Conservation (phyloP, 257 asterid species). For the Handroanthus guayacan region DNA sequence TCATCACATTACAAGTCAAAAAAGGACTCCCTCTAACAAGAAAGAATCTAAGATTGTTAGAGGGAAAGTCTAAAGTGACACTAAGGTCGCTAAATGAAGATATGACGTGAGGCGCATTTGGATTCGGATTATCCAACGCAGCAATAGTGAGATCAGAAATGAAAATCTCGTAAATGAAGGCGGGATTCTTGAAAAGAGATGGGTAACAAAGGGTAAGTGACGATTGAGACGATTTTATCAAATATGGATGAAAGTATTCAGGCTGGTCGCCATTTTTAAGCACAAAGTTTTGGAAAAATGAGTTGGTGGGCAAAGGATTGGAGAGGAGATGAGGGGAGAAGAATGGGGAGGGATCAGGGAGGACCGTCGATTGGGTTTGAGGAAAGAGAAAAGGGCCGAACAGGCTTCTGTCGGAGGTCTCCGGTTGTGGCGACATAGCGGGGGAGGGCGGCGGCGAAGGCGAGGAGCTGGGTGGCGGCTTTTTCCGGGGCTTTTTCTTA, state of each 20-base stretch:
- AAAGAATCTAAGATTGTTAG: constrained; percentile 66
- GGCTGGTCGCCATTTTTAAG: constrained; percentile 91
- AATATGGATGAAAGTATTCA: constrained; percentile 85
- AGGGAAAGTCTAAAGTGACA: constrained; percentile 81
- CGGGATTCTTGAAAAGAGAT: constrained; percentile 57
- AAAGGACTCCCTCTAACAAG: constrained; percentile 92
- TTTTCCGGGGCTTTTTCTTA: constrained; percentile 39
- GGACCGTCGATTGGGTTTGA: constrained; percentile 65
- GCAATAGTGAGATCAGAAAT: constrained; percentile 66
- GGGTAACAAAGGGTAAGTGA: constrained; percentile 75
- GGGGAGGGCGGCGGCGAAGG: constrained; percentile 35
- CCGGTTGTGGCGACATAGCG: constrained; percentile 46
- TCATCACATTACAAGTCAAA: constrained; percentile 63
- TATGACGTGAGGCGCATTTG: constrained; percentile 54
- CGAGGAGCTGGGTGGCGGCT: constrained; percentile 34
- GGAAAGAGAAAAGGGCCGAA: constrained; percentile 78
- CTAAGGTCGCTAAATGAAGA: constrained; percentile 78
- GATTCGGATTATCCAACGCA: constrained; percentile 52
- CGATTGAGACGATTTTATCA: constrained; percentile 64
- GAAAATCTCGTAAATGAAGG: constrained; percentile 70
- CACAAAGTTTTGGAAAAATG: constrained; percentile 84
- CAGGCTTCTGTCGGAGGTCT: constrained; percentile 28
- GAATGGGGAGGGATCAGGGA: constrained; percentile 83
- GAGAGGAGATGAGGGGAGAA: constrained; percentile 73
- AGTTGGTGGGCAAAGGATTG: constrained; percentile 80